Conservation (phyloP, 805 yeast genomes). For the Ogataea ramenticola region DNA sequence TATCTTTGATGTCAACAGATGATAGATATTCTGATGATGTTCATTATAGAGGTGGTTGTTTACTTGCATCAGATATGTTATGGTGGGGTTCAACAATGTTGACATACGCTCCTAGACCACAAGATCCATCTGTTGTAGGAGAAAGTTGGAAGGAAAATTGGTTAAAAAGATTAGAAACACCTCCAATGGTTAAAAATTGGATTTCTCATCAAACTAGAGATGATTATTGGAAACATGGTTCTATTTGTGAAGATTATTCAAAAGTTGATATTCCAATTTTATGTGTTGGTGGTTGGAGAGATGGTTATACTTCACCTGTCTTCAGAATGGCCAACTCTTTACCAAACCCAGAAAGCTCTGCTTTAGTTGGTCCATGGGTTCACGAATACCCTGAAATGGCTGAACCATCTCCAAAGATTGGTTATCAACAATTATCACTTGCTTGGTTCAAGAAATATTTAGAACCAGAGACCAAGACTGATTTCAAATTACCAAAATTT, state of each 20-base stretch:
- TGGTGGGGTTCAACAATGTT: slow-evolving; percentile 47
- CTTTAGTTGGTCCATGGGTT: slow-evolving; percentile 41
- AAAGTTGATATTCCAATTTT: slow-evolving; percentile 36
- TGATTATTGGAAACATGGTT: slow-evolving; percentile 41
- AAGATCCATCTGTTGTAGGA: slow-evolving; percentile 35
- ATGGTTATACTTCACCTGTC: slow-evolving; percentile 38
- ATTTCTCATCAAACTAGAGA: slow-evolving; percentile 36
- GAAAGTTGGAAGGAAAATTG: slow-evolving; percentile 33
- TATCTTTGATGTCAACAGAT: slow-evolving; percentile 39
- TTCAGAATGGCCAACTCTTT: slow-evolving; percentile 35
- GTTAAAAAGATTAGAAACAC: slow-evolving; percentile 29
- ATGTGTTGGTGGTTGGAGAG: slow-evolving; percentile 41
- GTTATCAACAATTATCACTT: slow-evolving; percentile 34
- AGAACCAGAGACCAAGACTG: slow-evolving; percentile 18
- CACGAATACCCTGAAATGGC: slow-evolving; percentile 44
- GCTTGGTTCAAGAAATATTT: slow-evolving; percentile 35
- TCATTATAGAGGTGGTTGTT: slow-evolving; percentile 41
- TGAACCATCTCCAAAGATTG: slow-evolving; percentile 36
- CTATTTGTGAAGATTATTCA: slow-evolving; percentile 33
- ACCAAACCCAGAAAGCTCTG: slow-evolving; percentile 31
- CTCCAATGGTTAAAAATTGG: slow-evolving; percentile 37
- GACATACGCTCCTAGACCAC: slow-evolving; percentile 37
- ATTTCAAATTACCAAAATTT: slow-evolving; percentile 25
- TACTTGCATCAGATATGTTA: slow-evolving; percentile 37
- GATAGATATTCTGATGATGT: slow-evolving; percentile 42